Base-by-base conservation (phyloP, 2,329 filamentous ascomycete species). In the Aspergillus costaricaensis region DNA sequence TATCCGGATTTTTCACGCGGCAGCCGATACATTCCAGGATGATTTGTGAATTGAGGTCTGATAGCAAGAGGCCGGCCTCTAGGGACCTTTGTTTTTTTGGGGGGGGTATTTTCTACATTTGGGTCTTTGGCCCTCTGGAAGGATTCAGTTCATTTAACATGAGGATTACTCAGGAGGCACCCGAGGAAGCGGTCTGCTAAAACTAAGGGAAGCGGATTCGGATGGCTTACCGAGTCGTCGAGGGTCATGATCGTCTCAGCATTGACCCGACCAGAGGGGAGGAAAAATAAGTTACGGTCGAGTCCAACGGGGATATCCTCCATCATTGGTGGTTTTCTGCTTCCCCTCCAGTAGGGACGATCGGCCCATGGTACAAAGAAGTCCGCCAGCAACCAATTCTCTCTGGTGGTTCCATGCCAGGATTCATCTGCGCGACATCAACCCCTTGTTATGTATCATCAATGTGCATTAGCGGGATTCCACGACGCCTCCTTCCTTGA, bases 341-440 rank as follows among this genome's bases (percentile, higher is more conserved):
- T 36, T 36, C 32, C 32, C 32, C 32, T 36, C 32, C 32, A 36
- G 32, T 14, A 36, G 32, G 32, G 32, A 36, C 32, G 32, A 36
- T 36, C 32, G 32, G 32, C 43, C 56, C 36, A 55, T 59, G 12
- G 51, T 41, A 53, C 51, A 53, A 23, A 36, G 32, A 25, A 53
- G 32, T 14, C 50, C 32, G 12, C 41, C 56, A 25, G 23, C 55
- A 49, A 55, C 47, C 58, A 52, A 30, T 57, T 53, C 39, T 36
- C 41, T 58, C 58, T 57, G 47, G 55, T 51, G 23, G 53, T 48
- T 58, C 57, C 65, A 64, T 62, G 65, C 57, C 65, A 65, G 61
- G 60, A 61, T 65, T 67, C 55, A 62, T 65, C 67, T 71, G 70
- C 71, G 70, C 67, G 69, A 72, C 70, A 72, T 70, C 65, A 62